Base-by-base conservation (phyloP, 306 rosid genomes). In the Vigna mungo region DNA sequence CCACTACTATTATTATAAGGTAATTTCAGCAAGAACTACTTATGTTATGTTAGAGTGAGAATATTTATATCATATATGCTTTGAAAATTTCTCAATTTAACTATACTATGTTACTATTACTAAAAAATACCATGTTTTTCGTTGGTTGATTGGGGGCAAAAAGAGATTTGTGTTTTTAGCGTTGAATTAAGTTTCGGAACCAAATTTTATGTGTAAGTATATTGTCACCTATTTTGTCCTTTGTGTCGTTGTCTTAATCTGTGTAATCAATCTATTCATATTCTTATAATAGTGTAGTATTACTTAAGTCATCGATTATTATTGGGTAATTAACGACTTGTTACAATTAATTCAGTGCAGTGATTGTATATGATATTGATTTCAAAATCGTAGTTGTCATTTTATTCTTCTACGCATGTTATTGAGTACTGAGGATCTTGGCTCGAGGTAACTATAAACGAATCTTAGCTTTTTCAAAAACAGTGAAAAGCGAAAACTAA, bases 401-500 rank as follows among this genome's bases (percentile, higher is more conserved):
- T 58, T 78, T 69, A 69, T 69, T 78, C 71, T 69, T 60, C 44
- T 9, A 34, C 69, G 30, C 8, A 44, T 7, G 36, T 25, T 55
- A 3, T 36, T 15, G 68, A 43, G 37, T 65, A 16, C 27, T 25
- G 18, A 14, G 27, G 27, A 25, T 25, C 27, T 51, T 21, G 7
- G 74, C 13, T 39, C 37, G 25, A 54, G 73, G 7, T 21, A 74
- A 69, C 63, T 7, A 20, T 14, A 13, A 39, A 9, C 12, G 82
- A 77, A 72, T 78, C 70, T 82, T 51, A 56, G 64, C 71, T 72
- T 47, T 63, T 64, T 20, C 64, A 63, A 77, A 4, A 77, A 63
- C 70, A 47, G 75, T 76, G 36, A 44, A 76, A 81, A 20, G 68
- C 68, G 27, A 59, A 49, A 76, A 58, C 56, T 21, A 6, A 65